A percentile compares a stretch with the other conserved stretches of the same genome.
phyloP scores from a whole-genome alignment of 352 stramenopile genomes.

The Phytopythium delawarense region DNA sequence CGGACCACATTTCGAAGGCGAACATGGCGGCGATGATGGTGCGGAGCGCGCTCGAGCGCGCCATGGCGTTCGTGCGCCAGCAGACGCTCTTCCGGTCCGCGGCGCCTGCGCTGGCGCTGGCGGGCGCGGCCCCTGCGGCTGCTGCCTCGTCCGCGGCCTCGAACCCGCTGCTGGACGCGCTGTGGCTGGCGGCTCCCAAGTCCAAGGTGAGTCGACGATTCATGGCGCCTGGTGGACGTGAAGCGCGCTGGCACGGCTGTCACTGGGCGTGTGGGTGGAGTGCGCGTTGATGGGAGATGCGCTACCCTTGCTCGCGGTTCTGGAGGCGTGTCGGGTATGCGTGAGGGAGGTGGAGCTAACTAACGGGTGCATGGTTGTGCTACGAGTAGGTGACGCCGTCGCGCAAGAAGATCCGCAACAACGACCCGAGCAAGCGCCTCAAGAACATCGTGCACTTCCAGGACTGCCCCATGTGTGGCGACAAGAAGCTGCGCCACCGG shows the following conservation, averaged over 20 bases:
- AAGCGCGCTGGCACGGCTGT: background rate
- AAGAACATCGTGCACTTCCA: slow-evolving; percentile 92
- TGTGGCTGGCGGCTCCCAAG: slow-evolving; percentile 84
- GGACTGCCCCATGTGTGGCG: slow-evolving; percentile 71
- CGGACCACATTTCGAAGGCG: background rate
- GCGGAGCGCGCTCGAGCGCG: slow-evolving; percentile 65
- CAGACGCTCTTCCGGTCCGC: slow-evolving; percentile 41
- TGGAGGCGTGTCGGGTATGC: background rate
- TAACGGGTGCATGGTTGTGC: slow-evolving; percentile 6
- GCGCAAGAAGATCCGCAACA: slow-evolving; percentile 87
- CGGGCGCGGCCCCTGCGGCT: slow-evolving; percentile 12
- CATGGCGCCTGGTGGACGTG: background rate
- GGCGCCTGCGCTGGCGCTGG: slow-evolving; percentile 31
- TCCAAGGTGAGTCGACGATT: slow-evolving; percentile 60
- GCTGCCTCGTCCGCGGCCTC: slow-evolving; percentile 22
- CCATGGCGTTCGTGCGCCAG: slow-evolving; percentile 48
- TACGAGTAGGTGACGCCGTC: slow-evolving; percentile 66
- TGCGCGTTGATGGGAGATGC: background rate
- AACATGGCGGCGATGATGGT: slow-evolving; percentile 59
- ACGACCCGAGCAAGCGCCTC: slow-evolving; percentile 79
- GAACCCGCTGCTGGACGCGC: slow-evolving; percentile 62
- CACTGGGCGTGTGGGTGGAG: background rate
- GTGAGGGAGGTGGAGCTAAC: background rate
- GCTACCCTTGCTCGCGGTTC: background rate
- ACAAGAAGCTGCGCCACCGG: slow-evolving; percentile 87